These are phyloP conservation scores for Oryza rufipogon DNA, from an alignment of 176 grass and related monocot species.

Conservation along the genomic window DNA sequence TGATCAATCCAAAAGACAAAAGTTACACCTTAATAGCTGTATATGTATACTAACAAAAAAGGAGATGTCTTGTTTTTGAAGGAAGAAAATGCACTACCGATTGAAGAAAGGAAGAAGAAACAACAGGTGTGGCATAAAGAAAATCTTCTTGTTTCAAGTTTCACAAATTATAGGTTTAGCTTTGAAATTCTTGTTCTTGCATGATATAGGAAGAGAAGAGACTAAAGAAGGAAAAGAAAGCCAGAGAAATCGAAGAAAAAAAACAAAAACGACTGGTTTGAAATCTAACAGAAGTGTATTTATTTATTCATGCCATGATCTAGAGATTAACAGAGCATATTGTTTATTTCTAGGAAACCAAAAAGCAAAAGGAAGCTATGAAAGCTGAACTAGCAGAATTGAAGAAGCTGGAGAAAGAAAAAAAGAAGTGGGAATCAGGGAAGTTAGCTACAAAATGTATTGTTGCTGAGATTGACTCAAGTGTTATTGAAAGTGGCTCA, in stretches of 20 bases:
- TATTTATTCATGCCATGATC: background rate
- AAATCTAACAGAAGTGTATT: constrained; percentile 15
- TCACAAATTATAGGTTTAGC: constrained; percentile 4
- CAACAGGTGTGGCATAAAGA: constrained; percentile 37
- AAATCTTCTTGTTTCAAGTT: background rate
- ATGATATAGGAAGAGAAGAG: constrained; percentile 46
- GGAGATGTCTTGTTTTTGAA: background rate
- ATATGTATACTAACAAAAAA: background rate
- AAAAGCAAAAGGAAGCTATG: constrained; percentile 61
- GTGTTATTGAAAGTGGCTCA: constrained; percentile 59
- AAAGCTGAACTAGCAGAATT: constrained; percentile 60
- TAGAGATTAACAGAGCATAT: constrained; percentile 2
- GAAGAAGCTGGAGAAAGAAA: constrained; percentile 72
- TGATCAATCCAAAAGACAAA: background rate
- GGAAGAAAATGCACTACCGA: constrained; percentile 37
- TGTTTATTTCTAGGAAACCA: constrained; percentile 64
- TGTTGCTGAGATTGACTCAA: constrained; percentile 64
- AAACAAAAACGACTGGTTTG: constrained; percentile 63
- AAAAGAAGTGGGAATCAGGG: constrained; percentile 72
- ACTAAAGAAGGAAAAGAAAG: constrained; percentile 72
- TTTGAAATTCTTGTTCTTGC: background rate
- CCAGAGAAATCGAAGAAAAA: constrained; percentile 56
- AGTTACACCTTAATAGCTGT: background rate
- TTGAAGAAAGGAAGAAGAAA: constrained; percentile 54
- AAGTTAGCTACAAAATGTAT: constrained; percentile 74